Conservation (phyloP, 805 yeast genomes). For the Saturnispora galanensis region DNA sequence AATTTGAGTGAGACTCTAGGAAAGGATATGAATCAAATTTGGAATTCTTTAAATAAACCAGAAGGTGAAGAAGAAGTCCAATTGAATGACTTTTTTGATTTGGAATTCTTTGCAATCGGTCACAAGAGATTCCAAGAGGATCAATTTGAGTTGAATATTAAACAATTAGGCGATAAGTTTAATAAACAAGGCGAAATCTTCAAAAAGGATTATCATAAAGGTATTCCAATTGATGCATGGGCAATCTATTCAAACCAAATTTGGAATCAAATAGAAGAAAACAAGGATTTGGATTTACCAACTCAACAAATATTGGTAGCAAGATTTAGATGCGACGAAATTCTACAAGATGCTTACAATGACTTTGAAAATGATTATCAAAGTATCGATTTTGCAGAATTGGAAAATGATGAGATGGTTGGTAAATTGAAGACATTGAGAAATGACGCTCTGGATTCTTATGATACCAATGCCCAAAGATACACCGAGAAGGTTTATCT, state of each 20-base stretch:
- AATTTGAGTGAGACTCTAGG: constrained; percentile 61
- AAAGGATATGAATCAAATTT: constrained; percentile 63
- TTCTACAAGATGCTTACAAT: constrained; percentile 44
- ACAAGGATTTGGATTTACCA: constrained; percentile 91
- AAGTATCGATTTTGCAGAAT: constrained; percentile 15
- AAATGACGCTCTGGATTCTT: constrained; percentile 37
- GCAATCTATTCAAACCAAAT: constrained; percentile 78
- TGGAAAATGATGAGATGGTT: constrained; percentile 31
- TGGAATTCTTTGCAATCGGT: constrained; percentile 69
- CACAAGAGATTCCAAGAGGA: constrained; percentile 81
- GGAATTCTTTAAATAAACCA: constrained; percentile 75
- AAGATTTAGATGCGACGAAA: constrained; percentile 88
- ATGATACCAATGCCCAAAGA: constrained; percentile 66
- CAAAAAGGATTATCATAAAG: constrained; percentile 65
- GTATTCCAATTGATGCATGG: constrained; percentile 95
- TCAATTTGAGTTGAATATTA: constrained; percentile 53
- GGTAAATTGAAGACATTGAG: constrained; percentile 34
- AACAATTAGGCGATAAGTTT: constrained; percentile 54
- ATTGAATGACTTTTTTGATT: constrained; percentile 73
- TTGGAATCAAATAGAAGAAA: constrained; percentile 89
- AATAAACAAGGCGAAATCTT: constrained; percentile 37
- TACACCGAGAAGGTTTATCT: constrained; percentile 59
- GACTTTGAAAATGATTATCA: constrained; percentile 32
- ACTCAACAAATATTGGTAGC: constrained; percentile 95
- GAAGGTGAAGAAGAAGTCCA: constrained; percentile 42